These are phyloP conservation scores for Malus sieversii DNA, from an alignment of 306 rosid genomes.

Conservation along the genomic window DNA sequence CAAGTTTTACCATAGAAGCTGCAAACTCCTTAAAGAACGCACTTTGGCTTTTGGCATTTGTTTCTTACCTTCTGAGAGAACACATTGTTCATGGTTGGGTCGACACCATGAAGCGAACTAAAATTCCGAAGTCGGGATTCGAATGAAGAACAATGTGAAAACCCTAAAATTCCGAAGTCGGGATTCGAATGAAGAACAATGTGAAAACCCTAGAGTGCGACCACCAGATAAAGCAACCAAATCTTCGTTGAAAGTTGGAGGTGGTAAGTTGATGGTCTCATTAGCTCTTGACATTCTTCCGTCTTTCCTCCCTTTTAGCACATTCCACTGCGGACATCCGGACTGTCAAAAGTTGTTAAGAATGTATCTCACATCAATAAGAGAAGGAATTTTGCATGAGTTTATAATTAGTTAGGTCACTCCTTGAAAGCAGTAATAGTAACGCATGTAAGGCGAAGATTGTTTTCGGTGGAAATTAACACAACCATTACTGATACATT, in stretches of 20 bases:
- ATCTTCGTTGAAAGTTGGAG: slow-evolving; percentile 50
- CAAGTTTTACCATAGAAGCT: slow-evolving; percentile 61
- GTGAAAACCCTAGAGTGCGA: slow-evolving; percentile 67
- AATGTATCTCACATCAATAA: no score
- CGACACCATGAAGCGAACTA: slow-evolving; percentile 33
- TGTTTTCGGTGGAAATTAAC: slow-evolving; percentile 6
- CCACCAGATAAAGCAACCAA: slow-evolving; percentile 70
- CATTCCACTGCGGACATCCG: slow-evolving; percentile 68
- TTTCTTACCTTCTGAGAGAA: slow-evolving; percentile 35
- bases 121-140: slow-evolving; percentile 41
- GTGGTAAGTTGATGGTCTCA: slow-evolving; percentile 55
- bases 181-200: slow-evolving; percentile 51
- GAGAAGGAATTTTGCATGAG: no score
- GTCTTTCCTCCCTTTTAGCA: slow-evolving; percentile 72
- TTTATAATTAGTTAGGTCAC: no score
- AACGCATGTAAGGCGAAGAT: neutral
- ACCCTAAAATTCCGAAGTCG: slow-evolving; percentile 51
- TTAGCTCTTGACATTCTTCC: slow-evolving; percentile 60
- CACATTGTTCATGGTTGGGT: slow-evolving; percentile 40
- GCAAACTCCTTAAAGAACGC: slow-evolving; percentile 52
- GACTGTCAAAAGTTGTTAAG: slow-evolving; percentile 23
- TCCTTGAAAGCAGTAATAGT: slow-evolving; percentile 12
- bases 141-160: slow-evolving; percentile 63
- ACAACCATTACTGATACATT: slow-evolving; percentile 12
- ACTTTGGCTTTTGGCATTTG: slow-evolving; percentile 42